These are phyloP conservation scores for Pseudisothecium myosuroides DNA, from an alignment of 225 moss, liverwort and hornwort genomes.

Conservation along the genomic window DNA sequence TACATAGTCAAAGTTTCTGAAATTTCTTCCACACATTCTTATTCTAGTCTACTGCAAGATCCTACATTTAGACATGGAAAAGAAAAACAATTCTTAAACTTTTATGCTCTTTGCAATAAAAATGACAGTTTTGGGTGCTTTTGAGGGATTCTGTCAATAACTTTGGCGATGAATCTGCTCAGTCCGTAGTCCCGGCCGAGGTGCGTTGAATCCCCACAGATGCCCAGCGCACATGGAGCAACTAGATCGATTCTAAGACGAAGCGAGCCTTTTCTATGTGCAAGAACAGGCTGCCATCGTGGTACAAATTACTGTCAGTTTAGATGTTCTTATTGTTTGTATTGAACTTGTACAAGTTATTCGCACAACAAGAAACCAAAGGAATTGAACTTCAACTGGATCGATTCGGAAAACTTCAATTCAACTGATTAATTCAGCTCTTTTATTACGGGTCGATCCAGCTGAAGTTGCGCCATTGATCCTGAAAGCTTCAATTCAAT, in stretches of 20 bases:
- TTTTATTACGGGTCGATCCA: not conserved
- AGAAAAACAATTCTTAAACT: not conserved
- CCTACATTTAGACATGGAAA: not conserved
- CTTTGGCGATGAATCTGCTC: not conserved
- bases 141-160: not conserved
- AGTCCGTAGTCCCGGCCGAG: not conserved
- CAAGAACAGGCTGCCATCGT: not conserved
- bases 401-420: too few species aligned
- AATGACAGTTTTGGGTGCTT: not conserved
- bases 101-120: not conserved
- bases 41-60: not conserved
- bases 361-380: not conserved
- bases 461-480: too few species aligned
- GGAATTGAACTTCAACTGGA: too few species aligned
- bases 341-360: not conserved
- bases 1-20: accelerated
- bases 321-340: not conserved
- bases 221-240: not conserved
- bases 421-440: too few species aligned
- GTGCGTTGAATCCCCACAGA: not conserved
- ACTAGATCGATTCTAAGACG: not conserved
- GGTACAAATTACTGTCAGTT: not conserved
- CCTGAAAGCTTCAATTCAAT: too few species aligned
- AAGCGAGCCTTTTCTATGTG: not conserved
- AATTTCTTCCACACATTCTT: not conserved